phyloP scores from a whole-genome alignment of 306 rosid species.

The Quercus alba region DNA sequence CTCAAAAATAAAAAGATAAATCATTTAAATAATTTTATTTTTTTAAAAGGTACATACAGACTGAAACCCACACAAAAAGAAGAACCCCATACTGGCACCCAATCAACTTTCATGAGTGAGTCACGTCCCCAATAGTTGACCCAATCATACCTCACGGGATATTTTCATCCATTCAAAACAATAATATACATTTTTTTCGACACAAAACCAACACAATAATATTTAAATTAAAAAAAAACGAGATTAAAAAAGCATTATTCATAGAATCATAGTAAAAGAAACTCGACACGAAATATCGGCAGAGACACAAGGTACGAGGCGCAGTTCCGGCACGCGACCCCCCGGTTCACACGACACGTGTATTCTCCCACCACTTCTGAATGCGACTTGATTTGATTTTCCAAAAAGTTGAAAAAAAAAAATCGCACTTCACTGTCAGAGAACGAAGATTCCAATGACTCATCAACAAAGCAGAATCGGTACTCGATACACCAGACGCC shows the following conservation, averaged over 20 bases:
- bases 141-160: background rate
- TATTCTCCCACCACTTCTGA: background rate
- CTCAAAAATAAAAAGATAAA: no score
- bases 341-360: constrained; percentile 32
- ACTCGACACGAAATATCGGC: constrained; percentile 8
- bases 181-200: background rate
- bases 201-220: background rate
- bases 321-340: constrained; percentile 40
- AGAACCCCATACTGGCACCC: background rate
- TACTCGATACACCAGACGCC: constrained; percentile 36
- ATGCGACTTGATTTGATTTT: constrained; percentile 2
- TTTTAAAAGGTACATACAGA: no score
- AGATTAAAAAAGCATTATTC: no score
- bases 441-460: constrained; percentile 2
- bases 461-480: constrained; percentile 10
- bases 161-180: background rate
- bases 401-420: no score
- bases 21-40: no score
- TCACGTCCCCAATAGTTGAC: background rate
- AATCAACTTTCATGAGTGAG: background rate
- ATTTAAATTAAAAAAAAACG: background rate
- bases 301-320: background rate
- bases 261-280: background rate
- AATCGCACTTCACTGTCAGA: background rate
- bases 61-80: no score